phyloP scores from a whole-genome alignment of 257 asterid species.

The Solanum acaule region DNA sequence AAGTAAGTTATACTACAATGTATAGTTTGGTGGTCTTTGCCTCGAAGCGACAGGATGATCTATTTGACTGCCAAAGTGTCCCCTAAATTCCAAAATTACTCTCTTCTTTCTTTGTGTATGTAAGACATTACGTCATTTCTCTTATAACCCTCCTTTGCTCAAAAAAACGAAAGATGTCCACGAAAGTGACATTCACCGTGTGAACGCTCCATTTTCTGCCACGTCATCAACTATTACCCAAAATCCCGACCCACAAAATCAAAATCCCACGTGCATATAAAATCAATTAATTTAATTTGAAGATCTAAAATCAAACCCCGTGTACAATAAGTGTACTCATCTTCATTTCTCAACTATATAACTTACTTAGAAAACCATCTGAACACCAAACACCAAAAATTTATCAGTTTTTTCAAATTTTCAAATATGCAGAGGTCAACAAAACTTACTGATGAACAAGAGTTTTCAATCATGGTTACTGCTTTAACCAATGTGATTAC shows the following conservation, averaged over 20 bases:
- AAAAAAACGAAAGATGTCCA: neutral
- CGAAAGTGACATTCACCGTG: neutral
- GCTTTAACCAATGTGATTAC: slow-evolving; percentile 52
- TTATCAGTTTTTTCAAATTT: too few relatives aligned
- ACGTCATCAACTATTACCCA: neutral
- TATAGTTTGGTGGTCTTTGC: too few relatives aligned
- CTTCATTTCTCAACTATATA: neutral
- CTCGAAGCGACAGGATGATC: neutral
- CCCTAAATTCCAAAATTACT: neutral
- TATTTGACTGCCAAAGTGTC: neutral
- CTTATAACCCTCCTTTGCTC: neutral
- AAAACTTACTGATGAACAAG: slow-evolving; percentile 37
- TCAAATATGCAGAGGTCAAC: slow-evolving; percentile 40
- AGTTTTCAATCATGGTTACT: slow-evolving; percentile 52
- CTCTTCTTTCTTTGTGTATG: neutral
- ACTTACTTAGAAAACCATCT: neutral
- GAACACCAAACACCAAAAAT: neutral
- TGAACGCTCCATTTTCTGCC: neutral
- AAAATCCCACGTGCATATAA: neutral
- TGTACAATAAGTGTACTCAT: neutral
- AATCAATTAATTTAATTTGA: neutral
- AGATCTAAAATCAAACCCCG: neutral
- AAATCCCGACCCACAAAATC: neutral
- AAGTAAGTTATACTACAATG: too few relatives aligned
- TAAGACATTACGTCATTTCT: neutral